Conservation (phyloP, 2,329 filamentous ascomycete species). For the Scedosporium minutisporum region DNA sequence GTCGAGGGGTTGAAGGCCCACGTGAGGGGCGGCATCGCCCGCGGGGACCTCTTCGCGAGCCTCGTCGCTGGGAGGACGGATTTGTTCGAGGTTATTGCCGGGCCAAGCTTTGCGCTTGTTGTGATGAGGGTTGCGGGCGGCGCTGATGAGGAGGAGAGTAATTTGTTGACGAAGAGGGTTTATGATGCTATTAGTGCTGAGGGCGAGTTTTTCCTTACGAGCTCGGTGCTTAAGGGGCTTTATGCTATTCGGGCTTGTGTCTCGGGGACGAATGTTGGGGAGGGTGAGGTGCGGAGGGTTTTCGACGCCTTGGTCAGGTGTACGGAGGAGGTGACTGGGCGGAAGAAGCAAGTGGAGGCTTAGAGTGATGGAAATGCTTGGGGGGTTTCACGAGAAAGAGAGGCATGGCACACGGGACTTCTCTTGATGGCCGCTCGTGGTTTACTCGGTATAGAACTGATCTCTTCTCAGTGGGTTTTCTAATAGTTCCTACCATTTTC, state of each 20-base stretch:
- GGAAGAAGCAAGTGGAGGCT: neutral
- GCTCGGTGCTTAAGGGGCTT: conserved; percentile 59
- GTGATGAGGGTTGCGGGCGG: conserved; percentile 51
- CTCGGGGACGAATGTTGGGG: conserved; percentile 53
- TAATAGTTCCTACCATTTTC: neutral
- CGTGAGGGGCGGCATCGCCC: conserved; percentile 41
- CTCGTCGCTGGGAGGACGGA: conserved; percentile 52
- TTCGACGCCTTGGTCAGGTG: conserved; percentile 64
- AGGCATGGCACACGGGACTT: neutral
- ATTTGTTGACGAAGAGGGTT: conserved; percentile 61
- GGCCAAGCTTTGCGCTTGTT: conserved; percentile 68
- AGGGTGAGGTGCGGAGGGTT: conserved; percentile 63
- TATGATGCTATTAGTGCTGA: conserved; percentile 65
- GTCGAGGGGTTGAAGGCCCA: conserved; percentile 55
- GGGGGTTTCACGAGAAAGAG: too few species aligned
- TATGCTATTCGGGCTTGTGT: conserved; percentile 79
- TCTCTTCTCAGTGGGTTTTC: too few species aligned
- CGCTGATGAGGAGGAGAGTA: conserved; percentile 40
- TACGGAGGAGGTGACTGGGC: conserved; percentile 38
- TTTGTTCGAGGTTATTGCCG: conserved; percentile 66
- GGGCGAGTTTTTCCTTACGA: conserved; percentile 76
- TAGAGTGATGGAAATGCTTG: too few species aligned
- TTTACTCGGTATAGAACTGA: neutral
- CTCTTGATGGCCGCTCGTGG: neutral
- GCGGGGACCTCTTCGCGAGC: conserved; percentile 61